Percentiles rank a stretch among this genome's conserved stretches.
These are phyloP conservation scores for Alnus rubra DNA, from an alignment of 306 rosid genomes.

Conservation along the genomic window DNA sequence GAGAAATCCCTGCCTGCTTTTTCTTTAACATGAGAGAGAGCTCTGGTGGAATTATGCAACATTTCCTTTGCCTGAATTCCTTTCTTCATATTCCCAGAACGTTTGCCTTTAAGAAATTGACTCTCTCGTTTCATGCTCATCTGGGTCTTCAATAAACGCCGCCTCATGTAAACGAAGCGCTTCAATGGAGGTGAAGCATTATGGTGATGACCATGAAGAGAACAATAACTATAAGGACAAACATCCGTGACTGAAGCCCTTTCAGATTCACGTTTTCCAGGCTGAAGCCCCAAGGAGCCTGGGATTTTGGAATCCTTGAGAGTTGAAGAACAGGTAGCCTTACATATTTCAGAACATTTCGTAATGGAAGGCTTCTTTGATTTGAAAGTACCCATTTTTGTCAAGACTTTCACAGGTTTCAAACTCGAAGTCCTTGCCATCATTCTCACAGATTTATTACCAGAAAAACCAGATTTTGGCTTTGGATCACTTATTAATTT, in stretches of 20 bases:
- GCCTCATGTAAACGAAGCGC: slow-evolving; percentile 70
- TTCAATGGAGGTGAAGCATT: slow-evolving; percentile 55
- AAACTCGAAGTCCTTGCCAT: slow-evolving; percentile 55
- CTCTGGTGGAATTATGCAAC: slow-evolving; percentile 22
- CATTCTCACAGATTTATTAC: slow-evolving; percentile 41
- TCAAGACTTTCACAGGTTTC: slow-evolving; percentile 54
- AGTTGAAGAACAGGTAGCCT: slow-evolving; percentile 75
- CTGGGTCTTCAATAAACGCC: slow-evolving; percentile 53
- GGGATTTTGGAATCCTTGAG: slow-evolving; percentile 72
- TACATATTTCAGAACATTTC: slow-evolving; percentile 36
- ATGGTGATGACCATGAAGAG: slow-evolving; percentile 81
- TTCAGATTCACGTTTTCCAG: slow-evolving; percentile 9
- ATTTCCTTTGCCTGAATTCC: slow-evolving; percentile 32
- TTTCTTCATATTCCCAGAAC: slow-evolving; percentile 46
- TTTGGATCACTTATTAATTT: slow-evolving; percentile 27
- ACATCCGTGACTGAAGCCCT: slow-evolving; percentile 37
- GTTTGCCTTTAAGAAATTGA: slow-evolving; percentile 32
- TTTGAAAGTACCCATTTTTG: slow-evolving; percentile 45
- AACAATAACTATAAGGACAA: slow-evolving; percentile 78
- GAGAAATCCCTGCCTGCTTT: slow-evolving; percentile 20
- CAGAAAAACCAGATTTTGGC: slow-evolving; percentile 28
- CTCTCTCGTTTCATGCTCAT: slow-evolving; percentile 41
- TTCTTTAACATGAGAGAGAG: slow-evolving; percentile 22
- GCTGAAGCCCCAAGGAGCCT: slow-evolving; percentile 33
- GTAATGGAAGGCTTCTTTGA: slow-evolving; percentile 40